phyloP scores from a whole-genome alignment of 2,329 filamentous ascomycete species.

The Fusarium multiceps region DNA sequence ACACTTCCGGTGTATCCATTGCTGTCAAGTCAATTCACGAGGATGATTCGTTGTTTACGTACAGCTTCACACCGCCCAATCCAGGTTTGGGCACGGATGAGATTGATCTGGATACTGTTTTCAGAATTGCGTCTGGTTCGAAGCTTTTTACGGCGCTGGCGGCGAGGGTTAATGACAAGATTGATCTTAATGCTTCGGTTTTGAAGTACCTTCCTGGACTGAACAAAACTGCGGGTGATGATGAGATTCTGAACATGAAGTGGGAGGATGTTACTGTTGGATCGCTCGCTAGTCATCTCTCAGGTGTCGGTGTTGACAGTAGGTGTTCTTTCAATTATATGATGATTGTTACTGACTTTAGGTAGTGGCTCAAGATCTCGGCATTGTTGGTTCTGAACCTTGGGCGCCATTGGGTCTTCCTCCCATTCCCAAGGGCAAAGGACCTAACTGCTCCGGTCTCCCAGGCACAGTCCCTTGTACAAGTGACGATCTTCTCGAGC shows the following conservation, averaged over 20 bases:
- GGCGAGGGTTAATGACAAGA: constrained; percentile 44
- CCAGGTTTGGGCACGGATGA: constrained; percentile 40
- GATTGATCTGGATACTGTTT: constrained; percentile 50
- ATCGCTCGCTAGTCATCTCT: constrained; percentile 58
- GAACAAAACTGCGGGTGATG: constrained; percentile 37
- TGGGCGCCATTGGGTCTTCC: constrained; percentile 52
- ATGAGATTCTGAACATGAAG: constrained; percentile 50
- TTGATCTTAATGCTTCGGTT: constrained; percentile 56
- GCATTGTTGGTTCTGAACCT: constrained; percentile 37
- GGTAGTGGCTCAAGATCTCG: constrained; percentile 51
- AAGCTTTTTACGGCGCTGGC: constrained; percentile 52
- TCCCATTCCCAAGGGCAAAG: constrained; percentile 43
- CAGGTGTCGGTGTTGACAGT: constrained; percentile 56
- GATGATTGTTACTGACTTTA: background rate
- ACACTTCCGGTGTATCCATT: constrained; percentile 53
- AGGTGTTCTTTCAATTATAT: background rate
- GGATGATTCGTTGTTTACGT: constrained; percentile 51
- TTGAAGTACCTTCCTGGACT: constrained; percentile 58
- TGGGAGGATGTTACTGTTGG: constrained; percentile 62
- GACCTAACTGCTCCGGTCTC: constrained; percentile 51
- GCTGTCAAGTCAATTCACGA: constrained; percentile 58
- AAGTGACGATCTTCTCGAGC: constrained; percentile 44
- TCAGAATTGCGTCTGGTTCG: constrained; percentile 51
- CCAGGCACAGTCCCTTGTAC: constrained; percentile 49
- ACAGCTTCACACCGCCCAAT: constrained; percentile 54